Evolutionary conservation across 2,329 filamentous ascomycete genomes (phyloP).

Genomic region (Fusarium keratoplasticum): DNA sequence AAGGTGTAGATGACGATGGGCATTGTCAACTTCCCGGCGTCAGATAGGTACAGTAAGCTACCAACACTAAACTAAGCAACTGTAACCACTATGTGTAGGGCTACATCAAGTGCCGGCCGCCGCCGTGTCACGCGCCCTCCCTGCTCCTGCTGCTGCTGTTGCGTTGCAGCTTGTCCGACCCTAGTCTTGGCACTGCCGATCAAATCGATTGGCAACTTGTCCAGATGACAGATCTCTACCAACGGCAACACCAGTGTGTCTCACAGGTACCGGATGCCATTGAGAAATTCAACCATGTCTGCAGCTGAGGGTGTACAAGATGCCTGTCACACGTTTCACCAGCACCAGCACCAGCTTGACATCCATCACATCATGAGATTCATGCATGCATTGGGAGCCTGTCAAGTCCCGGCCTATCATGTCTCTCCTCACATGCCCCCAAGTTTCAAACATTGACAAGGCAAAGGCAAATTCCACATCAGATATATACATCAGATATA

Average conservation of each 20-base stretch:
- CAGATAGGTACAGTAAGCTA: background rate
- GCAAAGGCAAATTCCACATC: background rate
- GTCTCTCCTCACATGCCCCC: background rate
- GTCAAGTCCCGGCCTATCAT: background rate
- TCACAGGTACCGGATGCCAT: background rate
- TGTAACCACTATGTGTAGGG: background rate
- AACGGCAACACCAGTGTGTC: background rate
- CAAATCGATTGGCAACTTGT: background rate
- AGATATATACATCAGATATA: background rate
- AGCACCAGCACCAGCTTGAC: background rate
- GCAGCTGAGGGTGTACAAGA: background rate
- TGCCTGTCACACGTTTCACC: background rate
- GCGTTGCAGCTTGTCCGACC: background rate
- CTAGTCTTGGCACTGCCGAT: background rate
- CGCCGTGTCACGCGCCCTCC: background rate
- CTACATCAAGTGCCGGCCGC: background rate
- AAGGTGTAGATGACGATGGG: slow-evolving; percentile 24
- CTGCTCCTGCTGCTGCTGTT: background rate
- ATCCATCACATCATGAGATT: background rate
- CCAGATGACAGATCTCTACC: background rate
- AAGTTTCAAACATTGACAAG: background rate
- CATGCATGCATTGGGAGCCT: background rate
- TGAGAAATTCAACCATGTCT: background rate
- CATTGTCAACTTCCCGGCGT: slow-evolving; percentile 14
- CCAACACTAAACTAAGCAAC: background rate